These are phyloP conservation scores for Cladobotryum mycophilum DNA, from an alignment of 2,329 filamentous ascomycete species.

Conservation along the genomic window DNA sequence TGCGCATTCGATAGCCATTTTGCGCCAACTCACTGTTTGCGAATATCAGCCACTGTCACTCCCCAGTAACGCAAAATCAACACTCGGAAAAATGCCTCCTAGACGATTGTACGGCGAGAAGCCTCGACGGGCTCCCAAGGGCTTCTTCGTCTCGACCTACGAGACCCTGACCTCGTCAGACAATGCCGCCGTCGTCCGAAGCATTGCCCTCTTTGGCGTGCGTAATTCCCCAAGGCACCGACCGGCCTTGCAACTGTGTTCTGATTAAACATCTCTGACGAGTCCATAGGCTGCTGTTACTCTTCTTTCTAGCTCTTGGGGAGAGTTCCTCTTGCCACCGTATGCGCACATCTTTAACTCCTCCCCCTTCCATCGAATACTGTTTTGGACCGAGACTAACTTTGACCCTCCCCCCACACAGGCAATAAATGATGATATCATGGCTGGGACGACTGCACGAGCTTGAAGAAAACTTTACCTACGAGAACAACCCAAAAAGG, in stretches of 20 bases:
- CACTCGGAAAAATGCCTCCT: constrained; percentile 50
- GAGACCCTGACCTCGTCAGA: constrained; percentile 58
- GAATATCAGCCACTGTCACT: constrained; percentile 7
- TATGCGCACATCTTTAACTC: constrained; percentile 28
- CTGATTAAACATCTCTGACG: constrained; percentile 7
- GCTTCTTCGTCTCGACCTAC: constrained; percentile 54
- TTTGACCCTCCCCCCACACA: too few relatives aligned
- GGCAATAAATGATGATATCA: too few relatives aligned
- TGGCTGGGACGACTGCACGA: too few relatives aligned
- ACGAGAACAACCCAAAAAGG: background rate
- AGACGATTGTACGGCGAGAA: constrained; percentile 52
- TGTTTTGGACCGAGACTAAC: too few relatives aligned
- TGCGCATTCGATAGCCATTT: too few relatives aligned
- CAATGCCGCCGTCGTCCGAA: constrained; percentile 63
- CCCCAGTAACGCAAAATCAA: background rate
- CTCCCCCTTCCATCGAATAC: too few relatives aligned
- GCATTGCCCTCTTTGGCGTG: constrained; percentile 63
- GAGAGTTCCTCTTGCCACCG: constrained; percentile 62
- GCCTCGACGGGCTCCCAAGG: constrained; percentile 37
- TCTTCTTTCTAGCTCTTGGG: constrained; percentile 61
- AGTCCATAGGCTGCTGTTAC: constrained; percentile 52
- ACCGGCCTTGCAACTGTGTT: background rate
- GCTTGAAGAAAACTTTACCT: too few relatives aligned
- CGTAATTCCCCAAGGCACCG: constrained; percentile 28
- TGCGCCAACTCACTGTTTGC: too few relatives aligned